phyloP scores from a whole-genome alignment of 768 basidiomycete genomes.

The Agrocybe chaxingu region DNA sequence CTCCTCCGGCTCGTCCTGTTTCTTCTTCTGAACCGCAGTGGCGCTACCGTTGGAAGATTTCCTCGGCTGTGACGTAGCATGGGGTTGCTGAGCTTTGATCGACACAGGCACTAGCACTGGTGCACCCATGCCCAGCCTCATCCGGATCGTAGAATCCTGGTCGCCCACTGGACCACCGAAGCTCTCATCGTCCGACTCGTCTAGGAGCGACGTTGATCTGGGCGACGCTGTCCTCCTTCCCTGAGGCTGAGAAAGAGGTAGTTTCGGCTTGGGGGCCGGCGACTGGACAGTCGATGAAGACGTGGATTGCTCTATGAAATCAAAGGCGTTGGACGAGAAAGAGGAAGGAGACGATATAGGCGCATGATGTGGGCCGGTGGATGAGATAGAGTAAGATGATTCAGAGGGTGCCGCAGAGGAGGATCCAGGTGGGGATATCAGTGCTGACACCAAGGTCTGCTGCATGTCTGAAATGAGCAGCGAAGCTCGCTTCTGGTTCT shows the following conservation, averaged over 20 bases:
- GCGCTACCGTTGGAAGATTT: neutral
- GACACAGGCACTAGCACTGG: constrained; percentile 10
- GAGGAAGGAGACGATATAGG: constrained; percentile 7
- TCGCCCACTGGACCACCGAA: constrained; percentile 11
- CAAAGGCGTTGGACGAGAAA: constrained; percentile 13
- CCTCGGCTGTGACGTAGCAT: constrained; percentile 4
- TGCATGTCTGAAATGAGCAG: constrained; percentile 64
- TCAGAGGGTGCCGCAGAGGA: neutral
- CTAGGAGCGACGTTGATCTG: constrained; percentile 30
- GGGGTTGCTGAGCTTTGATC: constrained; percentile 17
- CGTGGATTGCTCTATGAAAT: neutral
- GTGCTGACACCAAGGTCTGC: constrained; percentile 46
- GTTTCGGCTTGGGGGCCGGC: neutral
- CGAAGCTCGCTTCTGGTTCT: constrained; percentile 67
- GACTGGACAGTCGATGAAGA: neutral
- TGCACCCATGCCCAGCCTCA: constrained; percentile 5
- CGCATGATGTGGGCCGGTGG: neutral
- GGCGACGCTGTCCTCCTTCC: constrained; percentile 1
- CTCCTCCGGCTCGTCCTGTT: constrained; percentile 34
- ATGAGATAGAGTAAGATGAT: constrained; percentile 1
- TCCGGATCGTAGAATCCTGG: constrained; percentile 22
- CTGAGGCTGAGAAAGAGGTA: too few species aligned
- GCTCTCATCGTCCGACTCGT: constrained; percentile 30
- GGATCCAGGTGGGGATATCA: constrained; percentile 24
- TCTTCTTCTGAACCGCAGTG: neutral